Percentiles rank a stretch among this genome's conserved stretches.
Evolutionary conservation across 352 stramenopile species (phyloP).

Genomic region (Poterioochromonas sp.): DNA sequence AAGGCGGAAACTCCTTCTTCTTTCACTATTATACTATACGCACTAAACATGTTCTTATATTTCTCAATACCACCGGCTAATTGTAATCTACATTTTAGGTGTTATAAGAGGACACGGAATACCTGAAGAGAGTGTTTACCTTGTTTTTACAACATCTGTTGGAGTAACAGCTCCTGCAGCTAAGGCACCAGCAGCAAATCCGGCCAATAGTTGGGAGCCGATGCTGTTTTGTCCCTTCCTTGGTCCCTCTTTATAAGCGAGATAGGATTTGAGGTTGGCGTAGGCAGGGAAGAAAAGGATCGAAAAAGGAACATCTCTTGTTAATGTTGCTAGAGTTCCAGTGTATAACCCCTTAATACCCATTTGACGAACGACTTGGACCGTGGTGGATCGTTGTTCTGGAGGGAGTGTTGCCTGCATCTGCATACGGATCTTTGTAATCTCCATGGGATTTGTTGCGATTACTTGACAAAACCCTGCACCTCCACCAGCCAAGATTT

Average conservation of each 20-base stretch:
- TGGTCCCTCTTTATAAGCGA: conserved; percentile 51
- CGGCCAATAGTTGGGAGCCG: conserved; percentile 55
- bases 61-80: conserved; percentile 56
- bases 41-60: conserved; percentile 61
- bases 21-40: conserved; percentile 56
- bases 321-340: conserved; percentile 59
- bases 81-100: conserved; percentile 46
- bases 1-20: conserved; percentile 59
- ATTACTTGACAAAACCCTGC: conserved; percentile 61
- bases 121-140: conserved; percentile 26
- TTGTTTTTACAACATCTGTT: conserved; percentile 72
- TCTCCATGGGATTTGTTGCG: conserved; percentile 72
- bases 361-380: conserved; percentile 56
- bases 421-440: conserved; percentile 76
- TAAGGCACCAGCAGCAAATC: conserved; percentile 54
- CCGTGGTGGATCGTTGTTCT: conserved; percentile 53
- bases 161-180: conserved; percentile 48
- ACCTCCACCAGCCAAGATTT: conserved; percentile 61
- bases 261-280: conserved; percentile 54
- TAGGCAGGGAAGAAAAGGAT: conserved; percentile 73
- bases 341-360: conserved; percentile 66
- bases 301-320: conserved; percentile 72
- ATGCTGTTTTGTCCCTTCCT: conserved; percentile 57
- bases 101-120: not conserved
- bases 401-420: conserved; percentile 59